phyloP scores from a whole-genome alignment of 1,284 basidiomycete species.

The Ceratobasidium sp. region DNA sequence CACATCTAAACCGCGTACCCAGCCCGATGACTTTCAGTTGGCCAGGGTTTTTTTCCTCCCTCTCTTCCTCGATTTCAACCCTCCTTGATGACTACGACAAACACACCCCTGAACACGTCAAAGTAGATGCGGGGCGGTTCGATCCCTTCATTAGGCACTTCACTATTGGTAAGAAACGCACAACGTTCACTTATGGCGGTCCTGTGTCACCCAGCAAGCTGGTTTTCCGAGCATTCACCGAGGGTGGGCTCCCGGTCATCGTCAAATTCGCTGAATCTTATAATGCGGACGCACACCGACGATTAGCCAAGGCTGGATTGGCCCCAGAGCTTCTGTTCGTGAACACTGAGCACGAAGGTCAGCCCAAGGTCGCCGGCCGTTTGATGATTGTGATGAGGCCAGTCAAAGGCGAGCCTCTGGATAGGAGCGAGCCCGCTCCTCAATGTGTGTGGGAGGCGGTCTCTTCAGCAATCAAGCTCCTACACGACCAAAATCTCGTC shows the following conservation, averaged over 20 bases:
- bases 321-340: conserved; percentile 46
- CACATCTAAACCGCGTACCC: not conserved
- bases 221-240: not conserved
- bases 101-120: not conserved
- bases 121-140: not conserved
- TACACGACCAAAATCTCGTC: conserved; percentile 24
- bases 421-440: not conserved
- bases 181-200: not conserved
- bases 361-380: not conserved
- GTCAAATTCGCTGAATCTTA: conserved; percentile 49
- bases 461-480: conserved; percentile 6
- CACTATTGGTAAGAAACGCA: not conserved
- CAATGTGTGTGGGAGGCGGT: conserved; percentile 4
- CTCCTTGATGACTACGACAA: not conserved
- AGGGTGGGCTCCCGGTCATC: not conserved
- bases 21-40: not conserved
- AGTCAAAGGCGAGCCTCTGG: not conserved
- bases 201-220: not conserved
- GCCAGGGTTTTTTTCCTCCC: conserved; percentile 14
- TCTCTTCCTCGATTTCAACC: not conserved
- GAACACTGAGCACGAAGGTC: conserved; percentile 19
- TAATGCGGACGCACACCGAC: conserved; percentile 36
- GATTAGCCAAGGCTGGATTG: conserved; percentile 42
- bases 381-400: conserved; percentile 44
- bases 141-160: not conserved